These are phyloP conservation scores for Abrus precatorius DNA, from an alignment of 306 rosid species.

Conservation along the genomic window DNA sequence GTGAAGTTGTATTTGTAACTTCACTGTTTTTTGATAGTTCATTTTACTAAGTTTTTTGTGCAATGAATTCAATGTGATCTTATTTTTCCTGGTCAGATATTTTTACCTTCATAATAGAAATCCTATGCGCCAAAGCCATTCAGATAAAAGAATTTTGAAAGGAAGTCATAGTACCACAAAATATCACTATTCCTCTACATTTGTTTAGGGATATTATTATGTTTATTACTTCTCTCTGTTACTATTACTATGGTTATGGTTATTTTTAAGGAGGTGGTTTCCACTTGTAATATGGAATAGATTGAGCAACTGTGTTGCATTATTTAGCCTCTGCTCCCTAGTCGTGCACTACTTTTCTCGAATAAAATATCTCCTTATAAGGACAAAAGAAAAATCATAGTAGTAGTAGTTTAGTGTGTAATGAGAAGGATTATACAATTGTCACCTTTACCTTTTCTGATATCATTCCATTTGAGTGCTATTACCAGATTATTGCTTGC, in stretches of 20 bases:
- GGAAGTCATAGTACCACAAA: background rate
- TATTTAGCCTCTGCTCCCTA: slow-evolving; percentile 25
- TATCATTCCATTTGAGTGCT: slow-evolving; percentile 12
- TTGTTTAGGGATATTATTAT: background rate
- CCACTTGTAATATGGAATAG: background rate
- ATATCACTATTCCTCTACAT: background rate
- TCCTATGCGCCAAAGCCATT: background rate
- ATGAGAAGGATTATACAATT: slow-evolving; percentile 8
- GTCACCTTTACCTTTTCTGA: slow-evolving; percentile 20
- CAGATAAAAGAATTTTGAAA: background rate
- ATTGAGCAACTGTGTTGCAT: background rate
- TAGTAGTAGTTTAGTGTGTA: background rate
- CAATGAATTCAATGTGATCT: background rate
- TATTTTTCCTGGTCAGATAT: slow-evolving; percentile 1
- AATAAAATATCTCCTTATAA: slow-evolving; percentile 19
- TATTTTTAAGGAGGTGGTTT: background rate
- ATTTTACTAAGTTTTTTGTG: background rate
- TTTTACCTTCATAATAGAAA: background rate
- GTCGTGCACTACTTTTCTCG: slow-evolving; percentile 18
- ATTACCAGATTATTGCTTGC: background rate
- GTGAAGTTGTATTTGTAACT: background rate
- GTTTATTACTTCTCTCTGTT: background rate
- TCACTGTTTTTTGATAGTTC: background rate
- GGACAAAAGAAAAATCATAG: background rate
- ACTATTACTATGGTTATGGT: background rate